Evolutionary conservation across 1,284 basidiomycete genomes (phyloP).

Genomic region (Mycena citricolor): DNA sequence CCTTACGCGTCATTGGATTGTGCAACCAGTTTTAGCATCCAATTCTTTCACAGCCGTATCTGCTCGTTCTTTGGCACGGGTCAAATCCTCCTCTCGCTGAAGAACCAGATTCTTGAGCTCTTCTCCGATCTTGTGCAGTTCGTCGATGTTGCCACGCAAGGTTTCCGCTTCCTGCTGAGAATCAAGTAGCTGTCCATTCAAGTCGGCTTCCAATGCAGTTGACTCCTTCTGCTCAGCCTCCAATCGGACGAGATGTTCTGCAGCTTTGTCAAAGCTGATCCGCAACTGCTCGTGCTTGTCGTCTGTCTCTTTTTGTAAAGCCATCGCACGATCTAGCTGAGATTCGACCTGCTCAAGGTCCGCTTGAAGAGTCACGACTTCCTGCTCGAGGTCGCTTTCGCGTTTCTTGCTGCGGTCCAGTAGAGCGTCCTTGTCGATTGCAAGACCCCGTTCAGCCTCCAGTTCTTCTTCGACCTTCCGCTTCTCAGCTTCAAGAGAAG

Average conservation of each 20-base stretch:
- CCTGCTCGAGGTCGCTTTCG: conserved; percentile 84
- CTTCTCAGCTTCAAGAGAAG: conserved; percentile 81
- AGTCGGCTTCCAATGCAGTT: conserved; percentile 58
- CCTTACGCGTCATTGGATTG: too few relatives aligned
- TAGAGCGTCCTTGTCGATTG: conserved; percentile 83
- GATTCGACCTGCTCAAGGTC: conserved; percentile 86
- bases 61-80: conserved; percentile 75
- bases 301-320: conserved; percentile 74
- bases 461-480: conserved; percentile 79
- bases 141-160: conserved; percentile 55
- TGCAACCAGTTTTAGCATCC: conserved; percentile 73
- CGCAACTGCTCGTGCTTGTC: conserved; percentile 74
- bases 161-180: conserved; percentile 65
- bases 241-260: conserved; percentile 78
- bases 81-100: conserved; percentile 81
- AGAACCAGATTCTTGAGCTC: conserved; percentile 72
- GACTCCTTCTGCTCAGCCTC: conserved; percentile 78
- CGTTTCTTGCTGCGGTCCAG: conserved; percentile 84
- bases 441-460: conserved; percentile 78
- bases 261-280: conserved; percentile 77
- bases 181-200: conserved; percentile 51
- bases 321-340: conserved; percentile 81
- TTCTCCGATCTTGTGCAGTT: conserved; percentile 64
- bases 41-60: conserved; percentile 69
- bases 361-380: conserved; percentile 75